Evolutionary conservation across 371 early-diverging fungal species (phyloP), one percentile per base, ranked within the genome.

Genomic region (Choanephora cucurbitarum): DNA sequence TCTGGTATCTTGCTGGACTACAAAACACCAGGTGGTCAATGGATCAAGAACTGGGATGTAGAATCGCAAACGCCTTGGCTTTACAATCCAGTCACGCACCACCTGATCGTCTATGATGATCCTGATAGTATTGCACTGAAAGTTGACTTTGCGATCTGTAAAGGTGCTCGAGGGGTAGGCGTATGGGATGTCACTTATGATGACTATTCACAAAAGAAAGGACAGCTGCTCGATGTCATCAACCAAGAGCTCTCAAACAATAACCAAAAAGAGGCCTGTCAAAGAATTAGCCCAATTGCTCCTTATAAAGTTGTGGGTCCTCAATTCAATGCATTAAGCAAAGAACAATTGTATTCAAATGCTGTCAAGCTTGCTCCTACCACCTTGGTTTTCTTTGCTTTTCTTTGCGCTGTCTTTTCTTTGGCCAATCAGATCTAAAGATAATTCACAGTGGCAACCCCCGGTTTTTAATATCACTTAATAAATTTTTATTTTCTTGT

Each of bases 71-170:
- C 87, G 1, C 87, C 86, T 0, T 88, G 87, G 87, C 62, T 88
- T 24, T 84, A 80, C 54, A 86, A 82, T 59, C 67, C 70, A n/a
- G 28, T 54, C 4, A 73, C 71, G n/a, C 80, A 75, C 31, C 64
- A 62, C 22, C 79, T 84, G 48, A 73, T 88, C 22, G 80, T 79
- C 5, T 88, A 85, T 39, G 88, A 88, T 53, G 86, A 88, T 52
- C 73, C 72, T 6, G 46, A 70, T 18, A 81, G 83, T 17, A 59
- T 86, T 34, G 58, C 52, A 3, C 49, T 73, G 49, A 88, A 88
- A 60, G 77, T 77, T 11, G 62, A 75, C 31, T 81, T 72, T 52
- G 82, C 75, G 1, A 57, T 57, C 9, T 66, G 68, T 21, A 72
- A 75, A 39, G 64, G 69, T 5, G 69, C 84, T n/a, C 75, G 54